phyloP scores from a whole-genome alignment of 2,329 filamentous ascomycete genomes.

The Trichophyton rubrum region DNA sequence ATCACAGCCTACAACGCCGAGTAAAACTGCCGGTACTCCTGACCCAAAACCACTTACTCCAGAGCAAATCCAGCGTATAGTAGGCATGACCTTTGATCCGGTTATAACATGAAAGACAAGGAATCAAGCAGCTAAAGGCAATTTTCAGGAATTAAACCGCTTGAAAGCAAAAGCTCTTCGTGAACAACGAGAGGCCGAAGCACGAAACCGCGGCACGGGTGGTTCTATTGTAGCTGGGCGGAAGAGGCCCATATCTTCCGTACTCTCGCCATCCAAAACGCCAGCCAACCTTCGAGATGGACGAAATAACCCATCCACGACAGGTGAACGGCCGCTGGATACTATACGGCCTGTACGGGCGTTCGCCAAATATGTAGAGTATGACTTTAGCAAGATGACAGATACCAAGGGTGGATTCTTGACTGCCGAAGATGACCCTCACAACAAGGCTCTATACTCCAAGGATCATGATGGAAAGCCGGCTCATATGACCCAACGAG shows the following conservation, averaged over 20 bases:
- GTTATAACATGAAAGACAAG: neutral
- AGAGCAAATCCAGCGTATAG: conserved; percentile 48
- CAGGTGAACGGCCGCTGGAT: conserved; percentile 27
- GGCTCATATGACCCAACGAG: conserved; percentile 72
- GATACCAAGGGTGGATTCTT: conserved; percentile 96
- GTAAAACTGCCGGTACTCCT: neutral
- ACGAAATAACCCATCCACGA: conserved; percentile 28
- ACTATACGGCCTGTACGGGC: conserved; percentile 66
- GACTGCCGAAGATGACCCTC: conserved; percentile 79
- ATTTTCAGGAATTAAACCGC: conserved; percentile 66
- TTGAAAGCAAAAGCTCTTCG: conserved; percentile 79
- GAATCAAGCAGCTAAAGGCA: conserved; percentile 1
- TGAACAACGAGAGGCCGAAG: conserved; percentile 56
- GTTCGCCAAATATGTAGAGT: conserved; percentile 90
- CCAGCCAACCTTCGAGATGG: conserved; percentile 59
- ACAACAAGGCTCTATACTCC: conserved; percentile 62
- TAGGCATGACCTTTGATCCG: conserved; percentile 18
- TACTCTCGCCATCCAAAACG: conserved; percentile 35
- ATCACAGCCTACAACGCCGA: neutral
- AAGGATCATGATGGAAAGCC: conserved; percentile 53
- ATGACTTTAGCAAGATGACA: conserved; percentile 95
- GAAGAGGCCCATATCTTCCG: conserved; percentile 59
- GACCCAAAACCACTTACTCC: conserved; percentile 38
- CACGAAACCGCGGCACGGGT: conserved; percentile 23
- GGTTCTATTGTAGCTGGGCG: conserved; percentile 46